Evolutionary conservation across 1,139 yeast genomes (phyloP), one percentile per base, ranked within the genome.

Genomic region (Suhomyces bolitotheri): DNA sequence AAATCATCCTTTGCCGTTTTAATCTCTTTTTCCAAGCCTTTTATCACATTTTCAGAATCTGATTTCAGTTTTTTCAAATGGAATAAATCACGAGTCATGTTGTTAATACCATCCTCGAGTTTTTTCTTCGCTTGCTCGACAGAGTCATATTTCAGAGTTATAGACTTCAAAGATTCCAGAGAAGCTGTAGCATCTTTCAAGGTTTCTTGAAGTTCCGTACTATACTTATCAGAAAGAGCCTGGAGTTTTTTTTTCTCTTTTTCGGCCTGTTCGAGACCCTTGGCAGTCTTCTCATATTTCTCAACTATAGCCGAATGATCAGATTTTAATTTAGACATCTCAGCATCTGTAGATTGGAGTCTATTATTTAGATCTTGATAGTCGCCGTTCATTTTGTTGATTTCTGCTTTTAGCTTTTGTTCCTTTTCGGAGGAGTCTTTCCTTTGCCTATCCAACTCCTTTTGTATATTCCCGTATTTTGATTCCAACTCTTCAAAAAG

Each of bases 101-200:
- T 88, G 54, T 88, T 90, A 38, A 90, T 82, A 5, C 96, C 97
- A 43, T 79, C 82, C 50, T 90, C 97, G 1, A 92, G 86, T 44
- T 78, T 83, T 17, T 72, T 70, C 49, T 83, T 85, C 7, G 76
- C 78, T 22, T 47, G 56, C 39, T 67, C 71, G 1, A 60, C 47
- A 2, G 50, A 40, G 3, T 54, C 54, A 15, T 67, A 50, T 36
- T 62, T 64, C 7, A 38, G 38, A 36, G 62, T 63, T 19, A 68
- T 43, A 3, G 38, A 14, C 10, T 38, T 36, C 25, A 45, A 34
- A 0, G 54, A 45, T 9, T 63, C 70, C 12, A 49, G 54, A 1
- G 62, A 46, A 2, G 47, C 29, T 2, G 45, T 33, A 1, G 52
- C 43, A 28, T 53, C 49, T 39, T 62, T 66, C 26, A 52, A 44